phyloP scores from a whole-genome alignment of 495 filamentous ascomycete genomes.

The Letharia columbiana region DNA sequence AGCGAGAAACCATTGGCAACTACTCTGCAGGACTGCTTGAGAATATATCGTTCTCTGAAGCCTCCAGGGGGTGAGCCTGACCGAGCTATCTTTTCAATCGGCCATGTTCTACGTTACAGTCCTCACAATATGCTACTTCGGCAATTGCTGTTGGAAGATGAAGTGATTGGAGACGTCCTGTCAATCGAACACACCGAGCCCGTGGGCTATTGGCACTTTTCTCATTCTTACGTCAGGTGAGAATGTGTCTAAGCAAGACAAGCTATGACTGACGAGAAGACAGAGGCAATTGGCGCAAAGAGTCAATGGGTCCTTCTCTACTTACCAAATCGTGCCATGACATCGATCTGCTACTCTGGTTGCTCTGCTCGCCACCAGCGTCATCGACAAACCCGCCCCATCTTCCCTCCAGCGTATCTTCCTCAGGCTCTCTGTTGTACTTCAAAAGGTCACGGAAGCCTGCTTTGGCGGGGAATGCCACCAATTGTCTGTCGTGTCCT shows the following conservation, averaged over 20 bases:
- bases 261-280: background rate
- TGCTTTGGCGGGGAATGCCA: conserved; percentile 57
- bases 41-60: conserved; percentile 53
- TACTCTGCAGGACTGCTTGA: conserved; percentile 63
- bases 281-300: conserved; percentile 82
- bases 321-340: conserved; percentile 94
- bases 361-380: conserved; percentile 59
- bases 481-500: conserved; percentile 80
- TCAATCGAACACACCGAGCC: conserved; percentile 88
- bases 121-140: conserved; percentile 84
- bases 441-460: conserved; percentile 72
- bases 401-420: conserved; percentile 63
- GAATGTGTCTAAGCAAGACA: conserved; percentile 6
- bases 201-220: conserved; percentile 93
- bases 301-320: conserved; percentile 59
- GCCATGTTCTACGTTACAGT: conserved; percentile 69
- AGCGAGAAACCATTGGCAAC: conserved; percentile 92
- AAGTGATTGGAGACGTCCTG: conserved; percentile 70
- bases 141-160: conserved; percentile 62
- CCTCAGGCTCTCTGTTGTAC: conserved; percentile 61
- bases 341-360: conserved; percentile 85
- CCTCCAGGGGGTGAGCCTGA: conserved; percentile 29
- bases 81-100: conserved; percentile 68
- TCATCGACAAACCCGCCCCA: conserved; percentile 45
- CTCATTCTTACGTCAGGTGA: conserved; percentile 80